These are phyloP conservation scores for Cardamine occulta DNA, from an alignment of 345 rosid genomes.

Conservation along the genomic window DNA sequence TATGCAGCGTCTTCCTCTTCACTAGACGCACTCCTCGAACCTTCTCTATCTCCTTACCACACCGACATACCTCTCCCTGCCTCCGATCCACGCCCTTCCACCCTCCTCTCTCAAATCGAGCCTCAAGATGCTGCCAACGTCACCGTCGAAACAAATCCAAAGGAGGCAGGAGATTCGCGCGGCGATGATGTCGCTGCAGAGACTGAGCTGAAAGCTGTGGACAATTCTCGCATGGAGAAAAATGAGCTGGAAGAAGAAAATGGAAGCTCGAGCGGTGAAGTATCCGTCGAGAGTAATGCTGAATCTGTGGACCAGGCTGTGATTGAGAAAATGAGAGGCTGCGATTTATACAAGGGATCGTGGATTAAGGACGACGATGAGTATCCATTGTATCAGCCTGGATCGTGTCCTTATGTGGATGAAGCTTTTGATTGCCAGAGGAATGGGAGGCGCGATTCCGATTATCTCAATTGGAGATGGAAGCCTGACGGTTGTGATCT, in stretches of 20 bases:
- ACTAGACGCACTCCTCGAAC: constrained; percentile 55
- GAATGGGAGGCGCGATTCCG: constrained; percentile 77
- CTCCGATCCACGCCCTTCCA: constrained; percentile 36
- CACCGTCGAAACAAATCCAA: constrained; percentile 11
- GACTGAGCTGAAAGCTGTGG: constrained; percentile 20
- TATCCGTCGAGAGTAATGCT: constrained; percentile 19
- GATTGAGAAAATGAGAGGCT: constrained; percentile 48
- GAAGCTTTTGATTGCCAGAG: constrained; percentile 86
- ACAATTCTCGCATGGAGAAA: not conserved
- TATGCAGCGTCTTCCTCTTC: constrained; percentile 59
- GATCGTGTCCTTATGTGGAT: constrained; percentile 90
- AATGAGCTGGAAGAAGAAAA: constrained; percentile 17
- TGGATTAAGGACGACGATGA: constrained; percentile 78
- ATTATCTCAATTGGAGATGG: constrained; percentile 85
- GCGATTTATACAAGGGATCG: constrained; percentile 73
- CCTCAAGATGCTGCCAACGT: constrained; percentile 2
- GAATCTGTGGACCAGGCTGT: constrained; percentile 34
- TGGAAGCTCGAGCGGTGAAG: constrained; percentile 32
- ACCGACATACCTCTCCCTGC: constrained; percentile 44
- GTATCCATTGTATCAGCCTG: constrained; percentile 74
- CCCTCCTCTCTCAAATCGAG: constrained; percentile 10
- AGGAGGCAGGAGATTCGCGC: constrained; percentile 4
- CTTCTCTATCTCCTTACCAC: constrained; percentile 49
- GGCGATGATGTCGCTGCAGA: not conserved
- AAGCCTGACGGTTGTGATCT: constrained; percentile 91